Percentiles rank a stretch among this genome's conserved stretches.
Evolutionary conservation across 495 filamentous ascomycete genomes (phyloP).

Genomic region (Jackrogersella minutella): DNA sequence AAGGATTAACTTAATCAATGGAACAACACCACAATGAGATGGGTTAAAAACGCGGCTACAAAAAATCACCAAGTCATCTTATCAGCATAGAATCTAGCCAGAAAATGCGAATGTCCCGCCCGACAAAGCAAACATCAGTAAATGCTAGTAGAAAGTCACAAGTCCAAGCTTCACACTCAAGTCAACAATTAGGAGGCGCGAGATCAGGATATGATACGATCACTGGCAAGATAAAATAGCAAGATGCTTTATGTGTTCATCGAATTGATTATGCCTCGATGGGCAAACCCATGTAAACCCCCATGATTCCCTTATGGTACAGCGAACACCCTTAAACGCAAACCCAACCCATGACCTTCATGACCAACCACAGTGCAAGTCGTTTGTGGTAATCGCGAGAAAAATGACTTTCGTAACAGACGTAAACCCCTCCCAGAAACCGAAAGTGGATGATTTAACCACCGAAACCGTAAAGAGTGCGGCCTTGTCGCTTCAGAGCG

Average conservation of each 20-base stretch:
- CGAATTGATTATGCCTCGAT: slow-evolving; percentile 43
- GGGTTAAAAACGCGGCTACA: too few relatives aligned
- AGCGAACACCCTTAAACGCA: slow-evolving; percentile 51
- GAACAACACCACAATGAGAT: too few relatives aligned
- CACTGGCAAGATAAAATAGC: neutral
- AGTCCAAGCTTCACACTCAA: too few relatives aligned
- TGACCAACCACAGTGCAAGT: slow-evolving; percentile 43
- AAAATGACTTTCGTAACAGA: slow-evolving; percentile 47
- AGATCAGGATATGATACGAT: slow-evolving; percentile 11
- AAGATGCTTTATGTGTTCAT: slow-evolving; percentile 32
- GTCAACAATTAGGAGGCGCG: too few relatives aligned
- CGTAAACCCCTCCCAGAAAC: slow-evolving; percentile 37
- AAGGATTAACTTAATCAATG: too few relatives aligned
- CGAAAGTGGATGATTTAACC: slow-evolving; percentile 67
- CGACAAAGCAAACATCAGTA: neutral
- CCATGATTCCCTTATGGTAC: slow-evolving; percentile 47
- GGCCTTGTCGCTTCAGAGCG: slow-evolving; percentile 90
- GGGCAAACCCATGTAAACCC: slow-evolving; percentile 37
- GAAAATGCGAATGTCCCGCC: neutral
- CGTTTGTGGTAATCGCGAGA: slow-evolving; percentile 34
- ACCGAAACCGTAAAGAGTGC: slow-evolving; percentile 97
- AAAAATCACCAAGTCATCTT: too few relatives aligned
- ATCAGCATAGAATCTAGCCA: too few relatives aligned
- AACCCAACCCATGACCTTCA: slow-evolving; percentile 46
- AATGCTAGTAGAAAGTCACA: too few relatives aligned